These are phyloP conservation scores for Fusarium sp. DNA, from an alignment of 2,329 filamentous ascomycete species.

Conservation along the genomic window DNA sequence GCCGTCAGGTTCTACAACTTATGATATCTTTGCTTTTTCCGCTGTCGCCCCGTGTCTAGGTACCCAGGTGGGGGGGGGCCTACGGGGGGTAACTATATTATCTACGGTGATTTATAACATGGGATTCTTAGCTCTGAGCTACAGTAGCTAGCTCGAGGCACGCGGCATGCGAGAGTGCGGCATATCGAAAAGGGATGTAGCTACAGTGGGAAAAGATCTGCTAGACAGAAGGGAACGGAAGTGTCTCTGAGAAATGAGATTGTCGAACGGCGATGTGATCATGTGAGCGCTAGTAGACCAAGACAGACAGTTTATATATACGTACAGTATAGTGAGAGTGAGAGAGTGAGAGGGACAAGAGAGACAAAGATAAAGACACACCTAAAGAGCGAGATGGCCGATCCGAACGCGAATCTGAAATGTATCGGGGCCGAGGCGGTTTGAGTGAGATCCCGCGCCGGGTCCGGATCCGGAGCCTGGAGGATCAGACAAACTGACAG, in stretches of 20 bases:
- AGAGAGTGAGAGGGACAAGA: neutral
- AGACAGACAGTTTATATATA: neutral
- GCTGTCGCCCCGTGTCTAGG: neutral
- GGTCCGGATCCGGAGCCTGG: slow-evolving; percentile 8
- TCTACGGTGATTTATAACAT: neutral
- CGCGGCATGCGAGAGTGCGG: neutral
- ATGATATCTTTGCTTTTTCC: neutral
- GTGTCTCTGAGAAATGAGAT: slow-evolving; percentile 6
- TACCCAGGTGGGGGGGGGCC: neutral
- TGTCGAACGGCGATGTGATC: slow-evolving; percentile 9
- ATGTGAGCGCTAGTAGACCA: slow-evolving; percentile 8
- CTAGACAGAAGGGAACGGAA: neutral
- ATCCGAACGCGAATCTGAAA: neutral
- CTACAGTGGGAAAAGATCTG: neutral
- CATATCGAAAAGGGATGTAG: neutral
- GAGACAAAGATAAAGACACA: neutral
- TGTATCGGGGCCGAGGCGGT: slow-evolving; percentile 5
- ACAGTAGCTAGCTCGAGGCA: neutral
- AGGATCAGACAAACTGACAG: neutral
- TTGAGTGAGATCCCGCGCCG: neutral
- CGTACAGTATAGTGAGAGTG: neutral
- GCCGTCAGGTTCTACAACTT: neutral
- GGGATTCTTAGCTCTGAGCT: neutral
- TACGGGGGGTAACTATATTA: neutral
- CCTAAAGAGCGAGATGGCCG: neutral